A percentile compares a stretch with the other conserved stretches of the same genome.
These are phyloP conservation scores for Penicillium chermesinum DNA, from an alignment of 495 filamentous ascomycete species.

Conservation along the genomic window DNA sequence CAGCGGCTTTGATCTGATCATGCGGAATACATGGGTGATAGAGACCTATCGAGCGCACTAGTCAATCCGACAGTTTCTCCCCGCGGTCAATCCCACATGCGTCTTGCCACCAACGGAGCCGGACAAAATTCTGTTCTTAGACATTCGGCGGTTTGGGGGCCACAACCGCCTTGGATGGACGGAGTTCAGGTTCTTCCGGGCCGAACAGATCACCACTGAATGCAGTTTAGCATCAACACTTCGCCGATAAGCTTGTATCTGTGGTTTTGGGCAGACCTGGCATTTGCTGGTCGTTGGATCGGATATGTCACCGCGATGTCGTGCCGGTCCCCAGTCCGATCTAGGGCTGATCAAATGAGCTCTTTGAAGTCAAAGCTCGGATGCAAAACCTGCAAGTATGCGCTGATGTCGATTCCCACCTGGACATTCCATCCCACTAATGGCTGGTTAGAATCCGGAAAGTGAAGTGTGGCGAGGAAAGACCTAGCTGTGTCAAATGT, in stretches of 20 bases:
- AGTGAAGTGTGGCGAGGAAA: conserved; percentile 55
- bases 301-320: neutral
- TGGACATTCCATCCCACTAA: conserved; percentile 8
- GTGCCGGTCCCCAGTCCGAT: neutral
- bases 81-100: too few relatives aligned
- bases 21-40: neutral
- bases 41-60: too few relatives aligned
- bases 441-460: conserved; percentile 33
- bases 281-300: neutral
- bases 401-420: neutral
- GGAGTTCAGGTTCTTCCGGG: neutral
- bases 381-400: conserved; percentile 42
- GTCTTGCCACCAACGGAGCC: too few relatives aligned
- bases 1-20: too few relatives aligned
- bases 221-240: neutral
- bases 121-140: too few relatives aligned
- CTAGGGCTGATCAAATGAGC: neutral
- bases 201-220: neutral
- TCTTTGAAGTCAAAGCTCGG: conserved; percentile 27
- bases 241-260: neutral
- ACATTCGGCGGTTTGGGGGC: too few relatives aligned
- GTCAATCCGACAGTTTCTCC: too few relatives aligned
- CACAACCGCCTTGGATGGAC: too few relatives aligned
- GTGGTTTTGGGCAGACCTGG: neutral
- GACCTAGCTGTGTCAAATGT: conserved; percentile 43